Evolutionary conservation across 352 stramenopile genomes (phyloP).

Genomic region (Globisporangium paroecandrum): DNA sequence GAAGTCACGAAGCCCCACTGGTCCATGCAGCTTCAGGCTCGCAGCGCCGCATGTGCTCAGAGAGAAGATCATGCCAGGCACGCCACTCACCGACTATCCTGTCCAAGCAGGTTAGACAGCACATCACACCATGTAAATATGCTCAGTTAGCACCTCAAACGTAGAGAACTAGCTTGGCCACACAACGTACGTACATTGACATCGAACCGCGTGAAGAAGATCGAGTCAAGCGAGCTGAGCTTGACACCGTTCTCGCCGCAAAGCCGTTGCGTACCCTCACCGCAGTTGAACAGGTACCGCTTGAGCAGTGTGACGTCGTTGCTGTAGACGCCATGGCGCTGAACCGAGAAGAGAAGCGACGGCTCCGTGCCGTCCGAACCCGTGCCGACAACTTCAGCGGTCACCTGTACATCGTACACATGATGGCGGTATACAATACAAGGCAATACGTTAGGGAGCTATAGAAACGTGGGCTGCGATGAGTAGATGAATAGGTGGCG

Average conservation of each 20-base stretch:
- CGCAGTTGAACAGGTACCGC: constrained; percentile 72
- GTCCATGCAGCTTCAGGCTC: constrained; percentile 46
- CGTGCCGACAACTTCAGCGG: constrained; percentile 55
- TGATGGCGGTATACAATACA: background rate
- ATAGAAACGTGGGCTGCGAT: background rate
- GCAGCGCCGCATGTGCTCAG: constrained; percentile 48
- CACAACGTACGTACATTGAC: constrained; percentile 29
- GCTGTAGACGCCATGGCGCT: constrained; percentile 64
- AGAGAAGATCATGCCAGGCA: constrained; percentile 65
- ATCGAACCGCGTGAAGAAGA: constrained; percentile 71
- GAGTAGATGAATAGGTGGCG: no score
- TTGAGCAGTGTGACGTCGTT: constrained; percentile 53
- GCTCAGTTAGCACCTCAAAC: background rate
- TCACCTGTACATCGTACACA: constrained; percentile 28
- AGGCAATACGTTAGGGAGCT: background rate
- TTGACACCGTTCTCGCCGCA: constrained; percentile 71
- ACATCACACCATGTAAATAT: background rate
- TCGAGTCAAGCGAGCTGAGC: constrained; percentile 57
- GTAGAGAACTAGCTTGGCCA: background rate
- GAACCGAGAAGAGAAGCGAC: constrained; percentile 62
- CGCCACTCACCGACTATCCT: constrained; percentile 54
- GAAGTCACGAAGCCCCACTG: constrained; percentile 32
- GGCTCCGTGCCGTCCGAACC: constrained; percentile 65
- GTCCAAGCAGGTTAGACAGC: background rate
- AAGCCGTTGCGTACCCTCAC: constrained; percentile 62